phyloP scores from a whole-genome alignment of 371 early-diverging fungal species.

The Gilbertella persicaria region DNA sequence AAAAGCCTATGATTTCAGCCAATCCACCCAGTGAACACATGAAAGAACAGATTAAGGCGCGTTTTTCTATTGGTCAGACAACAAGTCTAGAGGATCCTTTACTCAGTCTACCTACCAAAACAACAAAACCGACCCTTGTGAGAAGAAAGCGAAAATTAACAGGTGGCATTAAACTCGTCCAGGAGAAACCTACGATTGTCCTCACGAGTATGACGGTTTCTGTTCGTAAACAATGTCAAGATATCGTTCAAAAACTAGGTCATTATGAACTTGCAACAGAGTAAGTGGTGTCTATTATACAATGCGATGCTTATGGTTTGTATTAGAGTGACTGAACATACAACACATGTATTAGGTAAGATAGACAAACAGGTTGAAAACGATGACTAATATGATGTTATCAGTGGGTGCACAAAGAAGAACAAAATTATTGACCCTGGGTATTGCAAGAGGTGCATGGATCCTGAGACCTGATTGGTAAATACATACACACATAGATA shows the following conservation, averaged over 20 bases:
- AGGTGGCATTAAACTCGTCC: constrained; percentile 4
- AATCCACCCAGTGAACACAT: constrained; percentile 22
- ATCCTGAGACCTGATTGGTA: constrained; percentile 21
- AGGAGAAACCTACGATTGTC: constrained; percentile 21
- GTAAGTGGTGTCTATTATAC: constrained; percentile 21
- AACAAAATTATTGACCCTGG: constrained; percentile 16
- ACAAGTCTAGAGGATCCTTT: too few species aligned
- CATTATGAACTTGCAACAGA: constrained; percentile 17
- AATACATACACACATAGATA: not conserved
- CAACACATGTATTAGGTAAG: constrained; percentile 21
- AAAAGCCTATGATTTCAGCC: constrained; percentile 7
- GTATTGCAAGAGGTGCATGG: constrained; percentile 17
- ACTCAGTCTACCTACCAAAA: too few species aligned
- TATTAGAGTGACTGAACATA: constrained; percentile 20
- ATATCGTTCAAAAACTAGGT: constrained; percentile 19
- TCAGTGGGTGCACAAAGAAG: constrained; percentile 15
- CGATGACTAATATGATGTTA: not conserved
- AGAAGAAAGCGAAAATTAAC: constrained; percentile 16
- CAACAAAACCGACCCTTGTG: constrained; percentile 4
- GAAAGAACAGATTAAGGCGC: constrained; percentile 40
- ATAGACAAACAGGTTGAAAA: not conserved
- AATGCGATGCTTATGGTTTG: constrained; percentile 1
- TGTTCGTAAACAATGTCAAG: constrained; percentile 14
- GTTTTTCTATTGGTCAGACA: constrained; percentile 32
- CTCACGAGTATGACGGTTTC: constrained; percentile 24